Conservation (phyloP, 2,329 filamentous ascomycete species). For the Scedosporium boydii region DNA sequence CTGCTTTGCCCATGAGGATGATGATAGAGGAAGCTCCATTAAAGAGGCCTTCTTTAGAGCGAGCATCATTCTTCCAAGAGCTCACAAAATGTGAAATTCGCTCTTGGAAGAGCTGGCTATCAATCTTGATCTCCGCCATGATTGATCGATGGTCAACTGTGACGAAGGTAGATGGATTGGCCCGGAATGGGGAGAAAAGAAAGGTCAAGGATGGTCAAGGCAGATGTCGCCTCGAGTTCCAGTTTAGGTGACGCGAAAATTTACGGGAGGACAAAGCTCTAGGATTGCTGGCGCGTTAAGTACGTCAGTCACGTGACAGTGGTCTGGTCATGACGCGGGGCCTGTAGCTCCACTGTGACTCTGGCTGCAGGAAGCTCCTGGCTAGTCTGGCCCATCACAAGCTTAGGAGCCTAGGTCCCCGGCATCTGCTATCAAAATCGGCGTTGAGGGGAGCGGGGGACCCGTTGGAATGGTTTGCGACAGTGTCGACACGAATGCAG, state of each 20-base stretch:
- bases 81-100: conserved; percentile 78
- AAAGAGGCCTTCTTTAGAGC: conserved; percentile 75
- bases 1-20: conserved; percentile 89
- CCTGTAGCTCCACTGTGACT: too few relatives aligned
- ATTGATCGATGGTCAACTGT: not conserved
- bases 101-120: conserved; percentile 88
- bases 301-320: conserved; percentile 2
- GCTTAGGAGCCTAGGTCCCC: not conserved
- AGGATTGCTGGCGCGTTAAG: conserved; percentile 5
- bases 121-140: conserved; percentile 85
- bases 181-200: not conserved
- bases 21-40: conserved; percentile 78
- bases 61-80: conserved; percentile 95
- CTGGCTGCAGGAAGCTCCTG: too few relatives aligned
- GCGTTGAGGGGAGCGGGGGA: not conserved
- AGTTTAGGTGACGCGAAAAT: conserved; percentile 5
- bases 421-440: not conserved
- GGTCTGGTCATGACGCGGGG: not conserved
- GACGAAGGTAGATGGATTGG: conserved; percentile 1
- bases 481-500: not conserved
- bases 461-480: not conserved
- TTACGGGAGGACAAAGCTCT: not conserved
- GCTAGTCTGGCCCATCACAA: not conserved
- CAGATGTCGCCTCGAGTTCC: not conserved
- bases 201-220: not conserved